Base-by-base conservation (phyloP, 2,329 filamentous ascomycete species). In the Aspergillus pseudoterreus region DNA sequence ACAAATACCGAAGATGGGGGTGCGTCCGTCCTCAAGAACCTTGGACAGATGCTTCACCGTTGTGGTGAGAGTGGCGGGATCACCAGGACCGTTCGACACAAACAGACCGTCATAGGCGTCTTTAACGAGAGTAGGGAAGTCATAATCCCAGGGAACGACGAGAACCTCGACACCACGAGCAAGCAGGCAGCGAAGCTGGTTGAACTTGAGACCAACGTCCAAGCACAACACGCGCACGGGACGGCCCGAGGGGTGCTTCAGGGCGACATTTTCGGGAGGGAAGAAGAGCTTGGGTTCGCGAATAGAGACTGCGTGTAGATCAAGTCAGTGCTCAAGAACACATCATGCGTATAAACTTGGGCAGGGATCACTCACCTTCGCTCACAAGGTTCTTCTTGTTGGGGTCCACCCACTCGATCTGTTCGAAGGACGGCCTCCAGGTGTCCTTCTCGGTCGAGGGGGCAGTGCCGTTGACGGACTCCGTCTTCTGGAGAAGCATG, bases 181-280 rank as follows among this genome's bases (percentile, higher is more conserved):
- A 53, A 99, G 80, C 64, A 99, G 85, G 76, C 94, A 99, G 61
- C 94, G 84, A 63, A 99, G 81, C 77, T 99, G 94, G 77, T 97
- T 99, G 77, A 90, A 96, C 76, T 99, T 99, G 79, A 97, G 86
- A 71, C 94, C 94, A 62, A 99, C 92, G 76, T 99, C 94, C 62
- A 99, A 83, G 70, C 91, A 96, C 46, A 97, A 79, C 55, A 99
- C 86, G 68, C 92, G 89, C 53, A 97, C 81, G 45, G 86, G 81
- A 63, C 92, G 88, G 56, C 92, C 94, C 51, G 90, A 95, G 38
- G 92, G 88, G 74, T 96, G 91, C 73, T 89, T 87, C 63, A 95
- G 82, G 57, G 86, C 84, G 63, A 80, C 82, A 52, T 84, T 81
- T 32, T 84, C 66, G 9, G 84, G 83, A 49, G 92, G 91, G 63